Conservation (phyloP, 176 grass and related monocot species). For the Zizania latifolia region DNA sequence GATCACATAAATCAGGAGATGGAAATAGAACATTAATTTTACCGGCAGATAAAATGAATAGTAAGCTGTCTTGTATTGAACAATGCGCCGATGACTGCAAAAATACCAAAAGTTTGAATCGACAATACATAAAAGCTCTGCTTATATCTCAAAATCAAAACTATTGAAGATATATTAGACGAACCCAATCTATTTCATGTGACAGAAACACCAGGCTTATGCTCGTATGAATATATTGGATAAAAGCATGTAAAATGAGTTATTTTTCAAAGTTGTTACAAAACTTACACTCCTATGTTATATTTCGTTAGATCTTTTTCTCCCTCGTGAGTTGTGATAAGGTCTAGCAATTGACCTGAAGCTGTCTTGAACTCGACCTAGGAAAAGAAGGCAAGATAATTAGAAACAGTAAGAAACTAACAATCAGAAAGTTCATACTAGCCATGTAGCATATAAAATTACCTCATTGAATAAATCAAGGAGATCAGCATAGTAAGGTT, state of each 20-base stretch:
- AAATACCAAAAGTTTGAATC: neutral
- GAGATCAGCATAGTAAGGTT: slow-evolving; percentile 90
- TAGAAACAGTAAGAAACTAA: neutral
- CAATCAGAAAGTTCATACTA: neutral
- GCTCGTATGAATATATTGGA: neutral
- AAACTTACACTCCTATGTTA: slow-evolving; percentile 61
- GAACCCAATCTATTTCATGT: neutral
- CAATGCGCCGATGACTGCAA: slow-evolving; percentile 82
- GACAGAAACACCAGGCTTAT: neutral
- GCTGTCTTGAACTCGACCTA: slow-evolving; percentile 96
- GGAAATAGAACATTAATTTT: slow-evolving; percentile 21
- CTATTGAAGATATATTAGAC: neutral
- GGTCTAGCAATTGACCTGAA: slow-evolving; percentile 92
- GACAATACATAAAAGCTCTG: neutral
- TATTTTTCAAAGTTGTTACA: neutral
- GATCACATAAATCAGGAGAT: neutral
- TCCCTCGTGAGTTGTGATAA: slow-evolving; percentile 89
- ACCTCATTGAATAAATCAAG: slow-evolving; percentile 97
- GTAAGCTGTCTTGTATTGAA: slow-evolving; percentile 95
- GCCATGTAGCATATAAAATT: slow-evolving; percentile 16
- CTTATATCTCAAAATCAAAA: neutral
- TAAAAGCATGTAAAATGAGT: neutral
- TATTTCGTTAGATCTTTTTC: slow-evolving; percentile 87
- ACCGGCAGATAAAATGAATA: slow-evolving; percentile 99
- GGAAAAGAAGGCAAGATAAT: slow-evolving; percentile 18